A percentile compares a stretch with the other conserved stretches of the same genome.
Evolutionary conservation across 257 asterid species (phyloP).

Genomic region (Apocynum venetum): DNA sequence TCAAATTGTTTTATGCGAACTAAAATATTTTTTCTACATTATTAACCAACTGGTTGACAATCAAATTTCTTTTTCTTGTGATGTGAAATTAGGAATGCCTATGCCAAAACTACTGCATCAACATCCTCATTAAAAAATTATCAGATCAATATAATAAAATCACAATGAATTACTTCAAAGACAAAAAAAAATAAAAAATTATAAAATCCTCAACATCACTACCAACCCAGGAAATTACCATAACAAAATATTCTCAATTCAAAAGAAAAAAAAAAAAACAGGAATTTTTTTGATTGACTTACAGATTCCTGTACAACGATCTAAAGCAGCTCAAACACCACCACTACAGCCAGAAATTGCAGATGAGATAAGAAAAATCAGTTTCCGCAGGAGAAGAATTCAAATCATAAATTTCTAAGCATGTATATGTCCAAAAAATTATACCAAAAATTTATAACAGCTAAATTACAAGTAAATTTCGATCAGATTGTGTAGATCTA

Average conservation of each 20-base stretch:
- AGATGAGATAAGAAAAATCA: neutral
- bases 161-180: neutral
- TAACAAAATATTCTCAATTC: conserved; percentile 1
- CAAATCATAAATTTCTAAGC: neutral
- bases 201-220: neutral
- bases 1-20: neutral
- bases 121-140: neutral
- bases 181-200: neutral
- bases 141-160: neutral
- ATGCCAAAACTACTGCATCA: neutral
- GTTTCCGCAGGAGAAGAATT: neutral
- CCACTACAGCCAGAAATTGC: conserved; percentile 23
- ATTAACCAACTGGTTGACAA: neutral
- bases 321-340: conserved; percentile 23
- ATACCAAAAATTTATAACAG: neutral
- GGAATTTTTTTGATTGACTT: conserved; percentile 22
- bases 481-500: conserved; percentile 20
- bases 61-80: neutral
- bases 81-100: neutral
- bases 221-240: neutral
- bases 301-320: conserved; percentile 32
- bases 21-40: neutral
- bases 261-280: no score
- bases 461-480: neutral
- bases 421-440: neutral